Evolutionary conservation across 306 rosid species (phyloP), one percentile per base, ranked within the genome.

Genomic region (Sindora glabra): DNA sequence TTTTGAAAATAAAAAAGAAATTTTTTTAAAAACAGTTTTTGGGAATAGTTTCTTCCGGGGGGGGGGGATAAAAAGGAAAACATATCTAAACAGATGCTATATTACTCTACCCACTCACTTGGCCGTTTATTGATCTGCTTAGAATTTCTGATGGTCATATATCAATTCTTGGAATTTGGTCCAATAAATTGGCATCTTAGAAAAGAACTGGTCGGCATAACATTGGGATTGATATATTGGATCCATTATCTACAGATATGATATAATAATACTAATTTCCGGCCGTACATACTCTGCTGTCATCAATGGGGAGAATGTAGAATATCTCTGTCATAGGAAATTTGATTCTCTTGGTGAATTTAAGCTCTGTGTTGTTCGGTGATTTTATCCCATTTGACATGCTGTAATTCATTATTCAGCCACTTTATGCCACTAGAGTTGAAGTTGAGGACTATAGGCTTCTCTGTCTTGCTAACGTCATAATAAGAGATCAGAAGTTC

Each of bases 381-480:
- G 44, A 39, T 39, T 13, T 8, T 39, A 39, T 13, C 10, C 22
- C 19, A 14, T 67, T 36, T n/a, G 15, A 67, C 37, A 39, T 10
- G 14, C 24, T 4, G 10, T 32, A 29, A 25, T 53, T 48, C 41
- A 25, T 16, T 30, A 17, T 67, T 42, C 83, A 77, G 83, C 33
- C 73, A 3, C 19, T 68, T 22, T 69, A 68, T 38, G 83, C 83
- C 12, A 64, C 30, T 27, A 77, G 59, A 55, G 73, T 73, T 27
- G 83, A 77, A 68, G 79, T 77, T n/a, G 48, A 53, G 69, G 83
- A 77, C 67, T 77, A 63, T 62, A 68, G 69, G 79, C 27, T 77
- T 58, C 24, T 73, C 29, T 64, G 83, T 48, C 46, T 77, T 18
- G 79, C 83, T 48, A 64, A 37, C 58, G 72, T 77, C 16, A 76